Base-by-base conservation (phyloP, 768 basidiomycete genomes). In the Agrocybe chaxingu region DNA sequence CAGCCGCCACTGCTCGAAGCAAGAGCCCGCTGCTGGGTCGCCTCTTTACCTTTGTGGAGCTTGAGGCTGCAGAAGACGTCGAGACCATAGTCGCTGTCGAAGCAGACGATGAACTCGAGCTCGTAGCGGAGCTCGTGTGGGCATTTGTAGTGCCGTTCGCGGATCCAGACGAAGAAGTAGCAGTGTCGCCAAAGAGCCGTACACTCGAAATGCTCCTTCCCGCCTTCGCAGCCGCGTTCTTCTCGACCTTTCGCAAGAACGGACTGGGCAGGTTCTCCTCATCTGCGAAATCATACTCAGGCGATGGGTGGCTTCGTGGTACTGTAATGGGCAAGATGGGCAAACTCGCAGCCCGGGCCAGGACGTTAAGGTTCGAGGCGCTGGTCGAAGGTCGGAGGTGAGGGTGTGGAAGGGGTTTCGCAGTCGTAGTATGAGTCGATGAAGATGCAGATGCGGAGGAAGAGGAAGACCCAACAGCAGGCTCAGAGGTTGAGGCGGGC, bases 231-330 rank as follows among this genome's bases (percentile, higher is more conserved):
- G 48, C 45, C 2, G 42, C 45, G 3, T 35, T 72, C 74, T 71
- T 66, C 30, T 82, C 81, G 4, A 53, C 66, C 44, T 79, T 74
- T 61, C 85, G 87, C 38, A 92, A 62, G 67, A 92, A 92, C 4
- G 90, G 91, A 61, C 87, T 89, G 0, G 90, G 91, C 0, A 92
- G 74, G 63, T 91, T 92, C 64, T 90, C 89, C 62, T 90, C 90
- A 61, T 92, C 89, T 0, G 74, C 73, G 8, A 86, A 58, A 63
- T 91, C 84, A 58, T 90, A 92, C 51, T 77, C 69, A 3, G 81
- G 72, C 3, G 77, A 55, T 6, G 64, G 57, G 18, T 52, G 59
- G n/a, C 61, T 58, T 29, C 58, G 61, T 1, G 67, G 58, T 18
- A 64, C 50, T 8, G 70, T 65, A 29, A 65, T 47, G 16, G 64